phyloP scores from a whole-genome alignment of 495 filamentous ascomycete species.

The Parathielavia hyrcaniae region DNA sequence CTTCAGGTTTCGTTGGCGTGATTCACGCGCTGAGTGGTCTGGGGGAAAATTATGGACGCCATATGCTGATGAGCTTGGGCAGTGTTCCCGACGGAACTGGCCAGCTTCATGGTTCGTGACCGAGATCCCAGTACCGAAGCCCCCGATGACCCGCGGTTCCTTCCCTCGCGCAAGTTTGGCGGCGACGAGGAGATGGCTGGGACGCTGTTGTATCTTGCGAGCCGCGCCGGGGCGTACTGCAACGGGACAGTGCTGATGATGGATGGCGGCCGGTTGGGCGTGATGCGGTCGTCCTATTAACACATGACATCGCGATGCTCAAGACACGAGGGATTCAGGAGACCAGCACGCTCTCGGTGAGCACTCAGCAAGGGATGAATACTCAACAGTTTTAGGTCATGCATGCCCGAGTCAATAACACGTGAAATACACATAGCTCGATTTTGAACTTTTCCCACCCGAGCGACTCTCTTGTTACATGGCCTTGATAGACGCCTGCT shows the following conservation, averaged over 20 bases:
- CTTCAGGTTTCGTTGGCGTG: no score
- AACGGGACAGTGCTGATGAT: constrained; percentile 51
- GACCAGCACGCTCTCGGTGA: neutral
- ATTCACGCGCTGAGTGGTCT: no score
- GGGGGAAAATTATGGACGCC: constrained; percentile 7
- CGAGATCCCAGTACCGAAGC: constrained; percentile 41
- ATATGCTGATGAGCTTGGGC: neutral
- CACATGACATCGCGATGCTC: neutral
- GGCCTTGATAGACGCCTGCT: constrained; percentile 16
- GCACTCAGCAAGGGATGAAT: neutral
- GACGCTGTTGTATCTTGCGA: constrained; percentile 49
- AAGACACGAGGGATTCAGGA: neutral
- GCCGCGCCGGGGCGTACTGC: constrained; percentile 51
- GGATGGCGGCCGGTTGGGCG: constrained; percentile 51
- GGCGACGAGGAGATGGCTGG: constrained; percentile 55
- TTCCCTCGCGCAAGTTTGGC: constrained; percentile 50
- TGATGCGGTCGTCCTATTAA: constrained; percentile 43
- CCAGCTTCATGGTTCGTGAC: constrained; percentile 31
- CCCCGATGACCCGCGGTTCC: constrained; percentile 29
- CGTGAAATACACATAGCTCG: neutral
- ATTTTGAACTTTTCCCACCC: neutral
- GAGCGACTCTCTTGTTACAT: neutral
- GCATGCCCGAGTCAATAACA: neutral
- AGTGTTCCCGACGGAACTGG: constrained; percentile 56
- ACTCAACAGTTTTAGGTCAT: neutral